phyloP scores from a whole-genome alignment of 495 filamentous ascomycete species.

The Parmelia sp. region DNA sequence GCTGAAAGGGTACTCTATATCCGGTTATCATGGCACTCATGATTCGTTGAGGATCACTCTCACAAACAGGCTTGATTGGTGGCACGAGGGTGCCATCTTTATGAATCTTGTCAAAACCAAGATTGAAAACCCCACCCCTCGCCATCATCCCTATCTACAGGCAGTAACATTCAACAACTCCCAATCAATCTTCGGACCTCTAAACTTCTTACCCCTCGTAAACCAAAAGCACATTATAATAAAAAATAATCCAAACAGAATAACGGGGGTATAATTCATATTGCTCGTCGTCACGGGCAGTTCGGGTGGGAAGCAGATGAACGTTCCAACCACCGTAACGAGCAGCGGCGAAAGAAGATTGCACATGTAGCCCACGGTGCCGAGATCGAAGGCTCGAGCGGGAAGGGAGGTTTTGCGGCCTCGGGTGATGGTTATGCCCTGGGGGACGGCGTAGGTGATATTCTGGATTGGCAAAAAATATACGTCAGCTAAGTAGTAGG shows the following conservation, averaged over 20 bases:
- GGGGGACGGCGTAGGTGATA: constrained; percentile 35
- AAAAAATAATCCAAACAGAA: constrained; percentile 28
- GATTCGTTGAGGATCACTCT: too few species aligned
- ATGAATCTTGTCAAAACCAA: too few species aligned
- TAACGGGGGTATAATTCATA: constrained; percentile 34
- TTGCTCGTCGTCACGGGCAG: constrained; percentile 27
- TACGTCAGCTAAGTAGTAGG: not conserved
- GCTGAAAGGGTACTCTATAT: too few species aligned
- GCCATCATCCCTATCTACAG: constrained; percentile 4
- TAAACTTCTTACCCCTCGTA: constrained; percentile 24
- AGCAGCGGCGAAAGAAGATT: constrained; percentile 34
- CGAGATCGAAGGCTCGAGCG: constrained; percentile 29
- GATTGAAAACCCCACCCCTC: too few species aligned
- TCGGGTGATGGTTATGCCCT: constrained; percentile 30
- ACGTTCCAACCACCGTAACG: constrained; percentile 28
- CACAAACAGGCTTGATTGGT: too few species aligned
- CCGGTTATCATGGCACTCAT: too few species aligned
- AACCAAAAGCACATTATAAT: constrained; percentile 31
- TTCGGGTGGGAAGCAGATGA: constrained; percentile 33
- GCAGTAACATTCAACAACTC: constrained; percentile 21
- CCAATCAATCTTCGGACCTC: constrained; percentile 33
- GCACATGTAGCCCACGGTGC: constrained; percentile 28
- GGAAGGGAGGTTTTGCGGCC: constrained; percentile 32
- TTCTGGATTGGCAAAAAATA: constrained; percentile 18
- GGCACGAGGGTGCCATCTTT: too few species aligned